Evolutionary conservation across 2,329 filamentous ascomycete genomes (phyloP).

Genomic region (Cryphonectria carpinicola): DNA sequence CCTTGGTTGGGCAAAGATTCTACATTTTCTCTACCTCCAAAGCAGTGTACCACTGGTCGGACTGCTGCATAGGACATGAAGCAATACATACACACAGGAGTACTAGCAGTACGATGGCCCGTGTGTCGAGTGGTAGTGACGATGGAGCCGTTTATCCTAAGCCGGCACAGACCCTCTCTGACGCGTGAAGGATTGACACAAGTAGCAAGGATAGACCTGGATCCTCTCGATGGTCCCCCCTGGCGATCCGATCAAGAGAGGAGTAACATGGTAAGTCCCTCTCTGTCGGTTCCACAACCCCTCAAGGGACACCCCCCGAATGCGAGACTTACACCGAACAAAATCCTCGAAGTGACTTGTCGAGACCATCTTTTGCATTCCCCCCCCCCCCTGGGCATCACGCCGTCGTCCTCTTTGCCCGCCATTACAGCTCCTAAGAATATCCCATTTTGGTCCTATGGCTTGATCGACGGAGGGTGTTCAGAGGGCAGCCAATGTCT

Average conservation of each 20-base stretch:
- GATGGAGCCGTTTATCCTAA: not conserved
- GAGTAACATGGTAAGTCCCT: slow-evolving; percentile 3
- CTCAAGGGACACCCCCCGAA: not conserved
- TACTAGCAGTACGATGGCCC: too few species aligned
- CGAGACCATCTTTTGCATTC: not conserved
- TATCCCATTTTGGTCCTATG: not conserved
- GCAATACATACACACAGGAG: too few species aligned
- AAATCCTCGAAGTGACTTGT: not conserved
- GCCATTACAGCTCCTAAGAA: slow-evolving; percentile 12
- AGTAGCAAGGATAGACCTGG: slow-evolving; percentile 22
- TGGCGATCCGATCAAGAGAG: slow-evolving; percentile 13
- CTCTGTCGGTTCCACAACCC: not conserved
- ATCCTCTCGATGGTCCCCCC: not conserved
- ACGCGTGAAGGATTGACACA: slow-evolving; percentile 16
- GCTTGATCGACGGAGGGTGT: slow-evolving; percentile 6
- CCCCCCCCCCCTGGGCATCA: not conserved
- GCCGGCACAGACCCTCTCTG: slow-evolving; percentile 1
- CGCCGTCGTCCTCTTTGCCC: not conserved
- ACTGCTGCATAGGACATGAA: not conserved
- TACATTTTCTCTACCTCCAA: too few species aligned
- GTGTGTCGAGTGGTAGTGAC: not conserved
- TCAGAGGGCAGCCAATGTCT: slow-evolving; percentile 12
- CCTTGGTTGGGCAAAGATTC: not conserved
- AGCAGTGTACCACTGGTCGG: not conserved
- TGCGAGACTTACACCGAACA: slow-evolving; percentile 5